phyloP scores from a whole-genome alignment of 2,329 filamentous ascomycete genomes.

The Alternaria atra region DNA sequence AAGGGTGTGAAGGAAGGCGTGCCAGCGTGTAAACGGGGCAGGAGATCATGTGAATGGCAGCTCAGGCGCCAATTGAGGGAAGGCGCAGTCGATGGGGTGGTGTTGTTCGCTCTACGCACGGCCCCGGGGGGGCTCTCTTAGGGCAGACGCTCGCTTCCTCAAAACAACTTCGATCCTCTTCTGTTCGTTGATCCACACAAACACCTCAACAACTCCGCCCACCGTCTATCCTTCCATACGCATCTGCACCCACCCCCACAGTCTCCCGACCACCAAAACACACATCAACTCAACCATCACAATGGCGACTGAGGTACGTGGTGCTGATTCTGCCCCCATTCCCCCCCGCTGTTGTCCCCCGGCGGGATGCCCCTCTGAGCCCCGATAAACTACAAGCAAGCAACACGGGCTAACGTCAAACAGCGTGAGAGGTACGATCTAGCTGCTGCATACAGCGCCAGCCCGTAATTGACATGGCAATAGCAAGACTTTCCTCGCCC shows the following conservation, averaged over 20 bases:
- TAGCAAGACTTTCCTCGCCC: slow-evolving; percentile 95
- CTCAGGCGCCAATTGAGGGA: slow-evolving; percentile 27
- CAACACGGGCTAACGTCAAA: slow-evolving; percentile 48
- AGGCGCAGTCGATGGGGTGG: slow-evolving; percentile 33
- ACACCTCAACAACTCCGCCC: slow-evolving; percentile 34
- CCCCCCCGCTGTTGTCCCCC: slow-evolving; percentile 45
- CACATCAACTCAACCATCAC: slow-evolving; percentile 43
- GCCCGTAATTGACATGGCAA: slow-evolving; percentile 39
- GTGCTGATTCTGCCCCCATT: slow-evolving; percentile 47
- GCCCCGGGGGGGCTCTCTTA: slow-evolving; percentile 18
- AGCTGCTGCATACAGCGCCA: slow-evolving; percentile 23
- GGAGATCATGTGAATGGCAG: slow-evolving; percentile 29
- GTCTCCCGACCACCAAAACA: slow-evolving; percentile 22
- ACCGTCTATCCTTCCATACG: slow-evolving; percentile 35
- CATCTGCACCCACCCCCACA: slow-evolving; percentile 32
- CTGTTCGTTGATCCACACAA: slow-evolving; percentile 33
- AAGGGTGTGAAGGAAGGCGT: not conserved
- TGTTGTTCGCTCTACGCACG: slow-evolving; percentile 29
- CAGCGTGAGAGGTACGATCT: slow-evolving; percentile 60
- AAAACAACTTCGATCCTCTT: slow-evolving; percentile 40
- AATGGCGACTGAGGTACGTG: slow-evolving; percentile 72
- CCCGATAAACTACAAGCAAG: slow-evolving; percentile 41
- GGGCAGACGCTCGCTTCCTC: slow-evolving; percentile 43
- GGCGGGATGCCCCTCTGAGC: slow-evolving; percentile 54
- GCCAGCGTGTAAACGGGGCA: slow-evolving; percentile 18